phyloP scores from a whole-genome alignment of 2,329 filamentous ascomycete species.

The Fusarium coicis region DNA sequence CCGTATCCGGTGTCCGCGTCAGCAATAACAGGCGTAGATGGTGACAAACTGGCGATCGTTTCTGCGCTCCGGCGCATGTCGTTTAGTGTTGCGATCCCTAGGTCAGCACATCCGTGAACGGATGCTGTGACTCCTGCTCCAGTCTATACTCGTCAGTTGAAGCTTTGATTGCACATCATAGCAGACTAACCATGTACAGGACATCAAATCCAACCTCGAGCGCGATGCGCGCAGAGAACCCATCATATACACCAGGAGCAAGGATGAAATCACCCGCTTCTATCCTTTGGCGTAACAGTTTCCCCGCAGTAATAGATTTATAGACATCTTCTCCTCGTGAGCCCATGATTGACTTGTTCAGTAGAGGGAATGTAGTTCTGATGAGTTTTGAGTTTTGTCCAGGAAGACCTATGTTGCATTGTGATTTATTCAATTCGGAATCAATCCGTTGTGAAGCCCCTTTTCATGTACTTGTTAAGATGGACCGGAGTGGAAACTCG shows the following conservation, averaged over 20 bases:
- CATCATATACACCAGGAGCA: neutral
- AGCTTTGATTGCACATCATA: neutral
- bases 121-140: slow-evolving; percentile 3
- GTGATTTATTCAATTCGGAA: neutral
- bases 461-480: neutral
- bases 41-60: neutral
- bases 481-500: neutral
- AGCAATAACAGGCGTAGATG: neutral
- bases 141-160: neutral
- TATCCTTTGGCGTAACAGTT: neutral
- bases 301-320: neutral
- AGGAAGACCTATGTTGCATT: neutral
- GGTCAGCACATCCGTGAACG: neutral
- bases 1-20: slow-evolving; percentile 5
- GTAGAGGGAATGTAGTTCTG: neutral
- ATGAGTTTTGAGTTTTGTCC: neutral
- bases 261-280: neutral
- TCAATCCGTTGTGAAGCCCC: neutral
- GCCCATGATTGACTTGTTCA: neutral
- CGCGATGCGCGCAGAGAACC: neutral
- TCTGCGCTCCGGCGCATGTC: slow-evolving; percentile 6
- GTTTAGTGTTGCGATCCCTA: slow-evolving; percentile 4
- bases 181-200: slow-evolving; percentile 1
- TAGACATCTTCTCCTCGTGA: neutral
- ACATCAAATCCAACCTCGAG: slow-evolving; percentile 6